Base-by-base conservation (phyloP, 345 rosid genomes). In the Eucalyptus pauciflora region DNA sequence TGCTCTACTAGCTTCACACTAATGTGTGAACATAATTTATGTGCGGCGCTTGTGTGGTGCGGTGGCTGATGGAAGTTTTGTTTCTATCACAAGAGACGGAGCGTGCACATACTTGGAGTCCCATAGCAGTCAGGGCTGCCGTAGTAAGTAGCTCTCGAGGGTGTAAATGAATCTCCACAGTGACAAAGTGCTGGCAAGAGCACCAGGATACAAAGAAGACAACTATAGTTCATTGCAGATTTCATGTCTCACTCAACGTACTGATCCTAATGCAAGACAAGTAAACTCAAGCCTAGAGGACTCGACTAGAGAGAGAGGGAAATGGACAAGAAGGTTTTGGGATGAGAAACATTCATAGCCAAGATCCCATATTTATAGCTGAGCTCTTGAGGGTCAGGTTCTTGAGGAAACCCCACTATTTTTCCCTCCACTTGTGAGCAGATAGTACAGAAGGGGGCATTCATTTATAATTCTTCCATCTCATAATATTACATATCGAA, bases 121-220 rank as follows among this genome's bases (percentile, higher is more conserved):
- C 95, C 98, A 87, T 90, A 94, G 93, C 99, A 95, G 64, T 96
- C 95, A 48, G 98, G 95, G 85, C 98, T 97, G 50, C 98, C 99
- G 85, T 94, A 97, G 67, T 90, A 96, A 69, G 99, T 96, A 31
- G 98, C 99, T 90, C 96, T 93, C 8, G 98, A 95, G 89, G 13
- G 27, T 27, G 88, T 92, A 89, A 92, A 96, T 17, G 31, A 24
- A 51, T 90, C 93, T 43, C 94, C 93, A 87, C 94, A 92, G 90
- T 88, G 86, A 80, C 92, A 91, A 85, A 92, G 67, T 58, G 90
- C 93, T 80, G 96, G 96, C 86, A 93, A 89, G 43, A 95, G 88
- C 88, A 93, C 18, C 67, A 91, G n/a, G 69, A 88, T 91, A 87
- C 79, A 79, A 45, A 92, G 56, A 67, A 91, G 67, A 88, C 43